Evolutionary conservation across 495 filamentous ascomycete genomes (phyloP).

Genomic region (Penicillium lagena): DNA sequence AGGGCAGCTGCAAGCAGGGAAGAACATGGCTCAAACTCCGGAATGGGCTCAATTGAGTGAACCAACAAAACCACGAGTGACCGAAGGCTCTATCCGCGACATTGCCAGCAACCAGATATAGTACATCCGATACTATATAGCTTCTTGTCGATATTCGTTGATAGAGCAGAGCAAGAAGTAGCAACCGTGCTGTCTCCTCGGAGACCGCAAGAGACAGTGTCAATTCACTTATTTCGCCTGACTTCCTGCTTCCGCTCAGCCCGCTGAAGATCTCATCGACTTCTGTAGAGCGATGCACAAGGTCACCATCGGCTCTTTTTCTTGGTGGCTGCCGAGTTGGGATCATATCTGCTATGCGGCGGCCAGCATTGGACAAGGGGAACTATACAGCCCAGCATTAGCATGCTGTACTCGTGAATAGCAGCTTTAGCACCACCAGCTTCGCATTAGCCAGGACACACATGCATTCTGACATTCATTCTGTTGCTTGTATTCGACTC

Average conservation of each 20-base stretch:
- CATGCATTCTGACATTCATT: neutral
- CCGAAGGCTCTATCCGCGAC: conserved; percentile 18
- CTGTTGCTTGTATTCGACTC: neutral
- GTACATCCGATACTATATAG: conserved; percentile 58
- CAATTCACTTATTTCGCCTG: conserved; percentile 40
- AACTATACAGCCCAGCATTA: conserved; percentile 8
- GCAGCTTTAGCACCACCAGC: conserved; percentile 14
- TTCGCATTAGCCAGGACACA: conserved; percentile 11
- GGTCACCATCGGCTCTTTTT: neutral
- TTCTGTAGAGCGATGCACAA: conserved; percentile 9
- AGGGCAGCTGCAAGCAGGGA: too few relatives aligned
- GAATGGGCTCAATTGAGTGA: neutral
- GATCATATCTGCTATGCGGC: too few relatives aligned
- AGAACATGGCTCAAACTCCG: neutral
- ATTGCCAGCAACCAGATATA: conserved; percentile 38
- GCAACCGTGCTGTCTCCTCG: conserved; percentile 31
- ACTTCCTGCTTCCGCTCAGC: conserved; percentile 15
- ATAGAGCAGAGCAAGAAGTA: conserved; percentile 56
- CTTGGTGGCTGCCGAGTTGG: too few relatives aligned
- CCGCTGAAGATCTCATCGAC: conserved; percentile 2
- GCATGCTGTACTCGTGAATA: conserved; percentile 16
- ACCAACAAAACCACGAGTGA: conserved; percentile 3
- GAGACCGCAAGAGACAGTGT: conserved; percentile 28
- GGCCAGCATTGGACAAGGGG: too few relatives aligned
- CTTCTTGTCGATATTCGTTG: conserved; percentile 61